Conservation (phyloP, 495 filamentous ascomycete genomes). For the Lasiosphaeria miniovina region DNA sequence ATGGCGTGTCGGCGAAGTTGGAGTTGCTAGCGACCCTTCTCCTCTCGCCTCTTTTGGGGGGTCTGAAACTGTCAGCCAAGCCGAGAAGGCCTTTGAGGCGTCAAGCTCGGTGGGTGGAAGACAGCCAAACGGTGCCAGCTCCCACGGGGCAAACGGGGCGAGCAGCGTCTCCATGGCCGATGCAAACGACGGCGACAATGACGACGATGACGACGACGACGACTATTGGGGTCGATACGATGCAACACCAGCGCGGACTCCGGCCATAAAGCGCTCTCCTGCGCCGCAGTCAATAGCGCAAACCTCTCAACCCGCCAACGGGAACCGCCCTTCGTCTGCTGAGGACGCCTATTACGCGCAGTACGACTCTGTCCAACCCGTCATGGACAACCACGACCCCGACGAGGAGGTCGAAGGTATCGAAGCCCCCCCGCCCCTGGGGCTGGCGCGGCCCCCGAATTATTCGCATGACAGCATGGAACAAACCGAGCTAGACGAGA, state of each 20-base stretch:
- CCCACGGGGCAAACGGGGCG: not conserved
- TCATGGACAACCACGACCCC: slow-evolving; percentile 85
- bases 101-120: slow-evolving; percentile 21
- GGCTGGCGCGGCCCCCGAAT: slow-evolving; percentile 25
- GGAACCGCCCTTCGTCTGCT: slow-evolving; percentile 37
- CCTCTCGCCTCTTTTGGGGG: slow-evolving; percentile 41
- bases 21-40: slow-evolving; percentile 51
- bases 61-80: slow-evolving; percentile 36
- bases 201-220: slow-evolving; percentile 75
- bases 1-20: slow-evolving; percentile 83
- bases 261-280: slow-evolving; percentile 61
- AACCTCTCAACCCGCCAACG: slow-evolving; percentile 1
- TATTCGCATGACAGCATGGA: slow-evolving; percentile 16
- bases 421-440: slow-evolving; percentile 36
- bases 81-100: slow-evolving; percentile 41
- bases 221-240: slow-evolving; percentile 96
- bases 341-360: slow-evolving; percentile 83
- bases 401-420: slow-evolving; percentile 51
- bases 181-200: slow-evolving; percentile 29
- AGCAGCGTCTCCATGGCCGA: slow-evolving; percentile 16
- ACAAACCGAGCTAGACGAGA: slow-evolving; percentile 22
- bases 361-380: slow-evolving; percentile 85
- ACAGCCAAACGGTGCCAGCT: slow-evolving; percentile 3
- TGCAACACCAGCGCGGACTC: slow-evolving; percentile 74
- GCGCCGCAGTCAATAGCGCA: slow-evolving; percentile 40